Evolutionary conservation across 805 yeast species (phyloP).

Genomic region (Saccharomyces cerevisiae): DNA sequence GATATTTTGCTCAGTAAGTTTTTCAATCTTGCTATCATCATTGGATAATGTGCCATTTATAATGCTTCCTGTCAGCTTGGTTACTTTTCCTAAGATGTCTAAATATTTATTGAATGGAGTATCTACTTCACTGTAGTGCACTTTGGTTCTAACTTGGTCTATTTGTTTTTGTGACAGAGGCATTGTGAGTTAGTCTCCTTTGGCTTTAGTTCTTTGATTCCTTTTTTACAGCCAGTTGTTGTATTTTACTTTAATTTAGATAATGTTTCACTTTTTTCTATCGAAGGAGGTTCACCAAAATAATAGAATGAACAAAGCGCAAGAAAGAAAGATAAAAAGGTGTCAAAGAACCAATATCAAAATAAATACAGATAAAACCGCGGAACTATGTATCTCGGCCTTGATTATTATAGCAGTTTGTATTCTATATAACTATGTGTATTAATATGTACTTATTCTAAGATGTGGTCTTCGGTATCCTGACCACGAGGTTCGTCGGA

Average conservation of each 20-base stretch:
- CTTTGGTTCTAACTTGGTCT: constrained; percentile 19
- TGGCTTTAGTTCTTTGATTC: not conserved
- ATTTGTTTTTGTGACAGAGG: constrained; percentile 9
- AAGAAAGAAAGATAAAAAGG: not conserved
- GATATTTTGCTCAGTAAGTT: constrained; percentile 7
- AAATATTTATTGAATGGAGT: constrained; percentile 19
- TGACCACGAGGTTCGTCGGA: not conserved
- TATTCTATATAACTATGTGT: not conserved
- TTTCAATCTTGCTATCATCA: constrained; percentile 4
- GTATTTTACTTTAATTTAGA: not conserved
- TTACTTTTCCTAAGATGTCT: constrained; percentile 16
- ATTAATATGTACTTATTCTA: not conserved
- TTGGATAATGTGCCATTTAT: constrained; percentile 17
- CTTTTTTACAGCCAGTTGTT: too few species aligned
- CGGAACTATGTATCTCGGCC: not conserved
- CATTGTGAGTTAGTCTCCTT: not conserved
- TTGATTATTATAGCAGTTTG: not conserved
- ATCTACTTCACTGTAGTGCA: constrained; percentile 22
- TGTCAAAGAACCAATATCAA: not conserved
- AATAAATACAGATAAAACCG: not conserved
- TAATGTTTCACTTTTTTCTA: not conserved
- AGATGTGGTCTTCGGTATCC: not conserved
- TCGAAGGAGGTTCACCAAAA: not conserved
- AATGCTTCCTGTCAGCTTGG: constrained; percentile 12
- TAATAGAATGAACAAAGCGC: not conserved